A percentile compares a stretch with the other conserved stretches of the same genome.
These are phyloP conservation scores for Ceratocystis alfenasii DNA, from an alignment of 2,329 filamentous ascomycete genomes.

Conservation along the genomic window DNA sequence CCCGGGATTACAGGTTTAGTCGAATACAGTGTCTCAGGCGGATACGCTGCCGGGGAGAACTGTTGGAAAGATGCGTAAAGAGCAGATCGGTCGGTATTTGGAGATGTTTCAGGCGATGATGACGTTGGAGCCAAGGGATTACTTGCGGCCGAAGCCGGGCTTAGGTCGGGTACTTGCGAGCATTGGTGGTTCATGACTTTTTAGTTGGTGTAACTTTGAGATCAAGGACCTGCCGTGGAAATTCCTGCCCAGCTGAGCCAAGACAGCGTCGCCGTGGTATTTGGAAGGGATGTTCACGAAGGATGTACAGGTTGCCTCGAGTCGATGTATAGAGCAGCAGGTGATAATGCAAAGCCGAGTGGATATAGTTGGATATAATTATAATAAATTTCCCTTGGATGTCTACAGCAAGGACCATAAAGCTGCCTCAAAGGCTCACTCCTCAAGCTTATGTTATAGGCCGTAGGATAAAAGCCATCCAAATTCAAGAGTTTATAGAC, in stretches of 20 bases:
- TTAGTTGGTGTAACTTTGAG: neutral
- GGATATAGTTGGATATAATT: neutral
- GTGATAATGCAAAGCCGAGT: neutral
- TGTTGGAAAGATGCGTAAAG: constrained; percentile 12
- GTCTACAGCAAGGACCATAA: neutral
- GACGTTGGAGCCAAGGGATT: constrained; percentile 1
- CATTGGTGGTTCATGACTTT: constrained; percentile 17
- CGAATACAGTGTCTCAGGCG: neutral
- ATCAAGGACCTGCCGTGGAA: neutral
- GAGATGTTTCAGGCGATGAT: constrained; percentile 15
- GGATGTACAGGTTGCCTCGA: neutral
- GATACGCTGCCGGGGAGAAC: neutral
- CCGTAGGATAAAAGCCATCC: neutral
- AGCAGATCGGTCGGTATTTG: constrained; percentile 11
- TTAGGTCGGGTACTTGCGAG: constrained; percentile 12
- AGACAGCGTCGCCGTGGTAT: neutral
- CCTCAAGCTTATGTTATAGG: neutral
- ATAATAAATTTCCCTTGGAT: neutral
- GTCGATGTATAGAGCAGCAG: neutral
- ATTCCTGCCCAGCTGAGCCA: neutral
- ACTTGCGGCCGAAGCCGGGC: neutral
- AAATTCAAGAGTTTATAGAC: neutral
- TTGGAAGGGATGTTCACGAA: neutral
- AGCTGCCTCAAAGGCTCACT: neutral
- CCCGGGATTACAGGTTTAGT: neutral